phyloP scores from a whole-genome alignment of 2,329 filamentous ascomycete species.

The Xylariales sp. region DNA sequence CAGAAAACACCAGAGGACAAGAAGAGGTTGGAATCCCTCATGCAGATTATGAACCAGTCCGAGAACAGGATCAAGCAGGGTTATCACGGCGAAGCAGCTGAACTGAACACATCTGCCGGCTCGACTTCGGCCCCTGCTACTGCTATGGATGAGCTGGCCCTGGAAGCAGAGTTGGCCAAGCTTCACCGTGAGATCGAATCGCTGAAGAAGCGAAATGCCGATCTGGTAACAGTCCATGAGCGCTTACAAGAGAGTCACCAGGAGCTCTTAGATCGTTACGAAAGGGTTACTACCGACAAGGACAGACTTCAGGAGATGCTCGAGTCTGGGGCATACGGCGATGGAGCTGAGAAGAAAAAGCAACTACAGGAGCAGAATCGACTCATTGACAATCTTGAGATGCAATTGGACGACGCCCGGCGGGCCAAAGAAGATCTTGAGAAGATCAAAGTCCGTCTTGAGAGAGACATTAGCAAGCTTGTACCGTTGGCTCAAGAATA shows the following conservation, averaged over 20 bases:
- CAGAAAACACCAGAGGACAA: conserved; percentile 39
- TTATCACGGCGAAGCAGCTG: conserved; percentile 28
- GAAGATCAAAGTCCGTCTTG: conserved; percentile 30
- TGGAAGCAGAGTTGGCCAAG: conserved; percentile 51
- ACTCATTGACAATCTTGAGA: conserved; percentile 66
- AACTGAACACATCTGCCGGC: conserved; percentile 14
- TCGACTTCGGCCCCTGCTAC: conserved; percentile 31
- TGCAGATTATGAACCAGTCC: conserved; percentile 20
- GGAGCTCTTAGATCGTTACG: conserved; percentile 46
- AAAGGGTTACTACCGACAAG: conserved; percentile 57
- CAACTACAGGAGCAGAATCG: conserved; percentile 62
- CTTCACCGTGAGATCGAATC: conserved; percentile 47
- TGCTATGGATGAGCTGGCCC: conserved; percentile 50
- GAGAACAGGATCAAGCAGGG: conserved; percentile 28
- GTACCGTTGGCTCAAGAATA: conserved; percentile 55
- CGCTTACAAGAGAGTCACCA: conserved; percentile 60
- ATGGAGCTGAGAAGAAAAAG: conserved; percentile 18
- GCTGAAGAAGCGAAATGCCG: conserved; percentile 52
- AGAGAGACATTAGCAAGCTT: conserved; percentile 44
- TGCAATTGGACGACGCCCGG: conserved; percentile 51
- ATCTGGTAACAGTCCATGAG: conserved; percentile 55
- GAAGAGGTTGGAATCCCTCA: conserved; percentile 1
- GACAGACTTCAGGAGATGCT: conserved; percentile 51
- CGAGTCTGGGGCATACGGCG: conserved; percentile 47
- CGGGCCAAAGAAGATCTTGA: conserved; percentile 34